phyloP scores from a whole-genome alignment of 2,329 filamentous ascomycete species.

The Diaporthe ampelina region DNA sequence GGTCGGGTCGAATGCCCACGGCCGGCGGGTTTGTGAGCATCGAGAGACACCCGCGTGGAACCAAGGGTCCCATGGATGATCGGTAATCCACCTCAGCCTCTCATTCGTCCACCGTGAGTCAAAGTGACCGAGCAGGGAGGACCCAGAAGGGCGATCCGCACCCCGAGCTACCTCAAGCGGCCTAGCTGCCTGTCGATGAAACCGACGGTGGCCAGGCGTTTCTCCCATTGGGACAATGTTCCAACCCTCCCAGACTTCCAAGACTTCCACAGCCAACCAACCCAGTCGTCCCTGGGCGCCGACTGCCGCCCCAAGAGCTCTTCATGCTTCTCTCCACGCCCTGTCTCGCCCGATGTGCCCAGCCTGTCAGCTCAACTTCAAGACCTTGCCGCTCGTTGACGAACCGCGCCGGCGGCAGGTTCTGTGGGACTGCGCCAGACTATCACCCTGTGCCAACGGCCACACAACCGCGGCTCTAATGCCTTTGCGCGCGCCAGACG shows the following conservation, averaged over 20 bases:
- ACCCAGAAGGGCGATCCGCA: conserved; percentile 19
- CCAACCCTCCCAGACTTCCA: neutral
- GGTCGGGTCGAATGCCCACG: conserved; percentile 21
- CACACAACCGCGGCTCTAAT: conserved; percentile 1
- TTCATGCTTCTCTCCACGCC: neutral
- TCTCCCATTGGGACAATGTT: conserved; percentile 39
- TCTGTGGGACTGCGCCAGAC: neutral
- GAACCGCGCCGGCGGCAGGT: conserved; percentile 22
- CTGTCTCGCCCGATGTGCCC: conserved; percentile 20
- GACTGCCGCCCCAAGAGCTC: neutral
- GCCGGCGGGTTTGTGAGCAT: conserved; percentile 14
- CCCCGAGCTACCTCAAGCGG: conserved; percentile 22
- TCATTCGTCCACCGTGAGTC: conserved; percentile 25
- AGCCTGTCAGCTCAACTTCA: conserved; percentile 27
- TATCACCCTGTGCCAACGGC: conserved; percentile 5
- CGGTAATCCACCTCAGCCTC: neutral
- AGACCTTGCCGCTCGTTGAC: conserved; percentile 22
- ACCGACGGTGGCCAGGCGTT: conserved; percentile 35
- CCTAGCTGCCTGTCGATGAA: conserved; percentile 37
- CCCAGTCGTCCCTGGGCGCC: too few relatives aligned
- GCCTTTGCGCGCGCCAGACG: conserved; percentile 25
- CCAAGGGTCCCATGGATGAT: neutral
- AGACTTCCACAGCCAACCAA: conserved; percentile 36
- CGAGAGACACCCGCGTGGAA: conserved; percentile 14
- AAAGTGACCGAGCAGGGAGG: conserved; percentile 15